A percentile compares a stretch with the other conserved stretches of the same genome.
Evolutionary conservation across 140 eudicot species (phyloP).

Genomic region (Stevia rebaudiana): DNA sequence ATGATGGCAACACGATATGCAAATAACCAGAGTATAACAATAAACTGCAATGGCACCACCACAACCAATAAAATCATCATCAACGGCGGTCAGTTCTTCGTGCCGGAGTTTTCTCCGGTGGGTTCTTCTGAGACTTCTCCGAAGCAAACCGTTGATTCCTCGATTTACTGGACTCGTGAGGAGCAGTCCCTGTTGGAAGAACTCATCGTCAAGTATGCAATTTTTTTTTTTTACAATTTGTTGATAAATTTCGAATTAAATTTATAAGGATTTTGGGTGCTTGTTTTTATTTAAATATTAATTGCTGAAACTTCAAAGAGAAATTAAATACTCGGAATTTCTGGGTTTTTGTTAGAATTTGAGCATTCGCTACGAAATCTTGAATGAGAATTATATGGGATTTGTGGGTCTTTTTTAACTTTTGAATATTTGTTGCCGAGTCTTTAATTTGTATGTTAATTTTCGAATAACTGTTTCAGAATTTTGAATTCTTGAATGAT

Average conservation of each 20-base stretch:
- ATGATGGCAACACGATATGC: neutral
- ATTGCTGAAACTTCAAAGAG: too few species aligned
- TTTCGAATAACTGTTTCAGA: too few species aligned
- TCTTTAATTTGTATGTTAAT: neutral
- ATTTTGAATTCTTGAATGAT: too few species aligned
- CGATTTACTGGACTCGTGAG: conserved; percentile 46
- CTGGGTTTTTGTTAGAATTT: too few species aligned
- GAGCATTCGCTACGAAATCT: too few species aligned
- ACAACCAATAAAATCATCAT: neutral
- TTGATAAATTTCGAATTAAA: too few species aligned
- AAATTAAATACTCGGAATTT: too few species aligned
- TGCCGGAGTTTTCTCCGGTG: conserved; percentile 35
- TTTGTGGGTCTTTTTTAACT: too few species aligned
- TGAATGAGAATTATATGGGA: too few species aligned
- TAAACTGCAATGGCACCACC: conserved; percentile 18
- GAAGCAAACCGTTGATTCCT: conserved; percentile 42
- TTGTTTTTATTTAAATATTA: too few species aligned
- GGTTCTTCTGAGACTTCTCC: conserved; percentile 39
- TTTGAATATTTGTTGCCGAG: neutral
- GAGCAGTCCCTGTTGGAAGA: conserved; percentile 58
- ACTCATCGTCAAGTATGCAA: conserved; percentile 40
- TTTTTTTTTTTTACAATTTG: too few species aligned
- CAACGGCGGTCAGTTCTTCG: conserved; percentile 29
- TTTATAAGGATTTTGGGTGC: too few species aligned
- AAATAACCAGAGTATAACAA: neutral